phyloP scores from a whole-genome alignment of 2,329 filamentous ascomycete genomes.

The Fusarium sp. region DNA sequence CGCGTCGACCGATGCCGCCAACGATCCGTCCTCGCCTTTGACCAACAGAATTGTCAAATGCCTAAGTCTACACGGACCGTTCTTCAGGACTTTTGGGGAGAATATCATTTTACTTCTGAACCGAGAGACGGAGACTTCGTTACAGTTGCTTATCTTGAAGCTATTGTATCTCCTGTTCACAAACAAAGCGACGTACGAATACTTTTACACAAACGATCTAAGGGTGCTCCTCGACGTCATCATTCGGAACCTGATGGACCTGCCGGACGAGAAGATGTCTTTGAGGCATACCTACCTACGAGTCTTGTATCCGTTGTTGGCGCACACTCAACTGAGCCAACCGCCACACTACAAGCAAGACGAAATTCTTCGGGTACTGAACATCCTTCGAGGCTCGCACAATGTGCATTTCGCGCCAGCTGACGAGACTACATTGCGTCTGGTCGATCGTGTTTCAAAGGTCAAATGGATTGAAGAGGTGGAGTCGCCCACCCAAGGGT shows the following conservation, averaged over 20 bases:
- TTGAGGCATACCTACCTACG: constrained; percentile 94
- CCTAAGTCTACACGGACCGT: constrained; percentile 80
- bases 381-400: constrained; percentile 72
- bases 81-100: constrained; percentile 94
- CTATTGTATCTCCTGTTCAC: constrained; percentile 95
- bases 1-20: constrained; percentile 65
- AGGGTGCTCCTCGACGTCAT: constrained; percentile 95
- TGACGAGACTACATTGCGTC: constrained; percentile 81
- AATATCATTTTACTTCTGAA: constrained; percentile 97
- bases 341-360: constrained; percentile 92
- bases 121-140: constrained; percentile 91
- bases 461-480: constrained; percentile 72
- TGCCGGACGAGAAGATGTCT: constrained; percentile 82
- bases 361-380: constrained; percentile 81
- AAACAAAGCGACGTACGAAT: constrained; percentile 90
- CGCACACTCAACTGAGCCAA: constrained; percentile 88
- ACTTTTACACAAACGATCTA: constrained; percentile 98
- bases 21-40: constrained; percentile 60
- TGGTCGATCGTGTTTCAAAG: constrained; percentile 79
- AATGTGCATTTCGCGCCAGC: constrained; percentile 82
- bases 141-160: constrained; percentile 96
- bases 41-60: constrained; percentile 96
- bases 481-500: constrained; percentile 41
- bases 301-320: constrained; percentile 88
- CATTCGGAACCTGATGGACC: constrained; percentile 93